Evolutionary conservation across 371 early-diverging fungal species (phyloP).

Genomic region (Coemansia sp.): DNA sequence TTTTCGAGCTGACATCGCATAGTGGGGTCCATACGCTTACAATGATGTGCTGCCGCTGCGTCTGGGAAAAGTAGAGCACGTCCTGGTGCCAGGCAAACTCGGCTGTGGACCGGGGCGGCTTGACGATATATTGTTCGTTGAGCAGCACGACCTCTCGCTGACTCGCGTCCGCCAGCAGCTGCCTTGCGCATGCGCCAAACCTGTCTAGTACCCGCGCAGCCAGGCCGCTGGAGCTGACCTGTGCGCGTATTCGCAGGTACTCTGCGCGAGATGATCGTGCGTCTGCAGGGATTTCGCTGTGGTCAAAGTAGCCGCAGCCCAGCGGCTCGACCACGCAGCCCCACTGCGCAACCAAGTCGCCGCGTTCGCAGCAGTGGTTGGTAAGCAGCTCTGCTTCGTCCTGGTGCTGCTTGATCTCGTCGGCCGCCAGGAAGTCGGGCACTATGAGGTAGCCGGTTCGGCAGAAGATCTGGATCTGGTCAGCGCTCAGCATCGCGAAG

Average conservation of each 20-base stretch:
- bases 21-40: conserved; percentile 62
- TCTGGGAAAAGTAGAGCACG: conserved; percentile 23
- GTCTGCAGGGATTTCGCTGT: conserved; percentile 13
- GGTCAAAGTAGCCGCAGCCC: conserved; percentile 55
- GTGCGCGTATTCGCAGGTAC: conserved; percentile 48
- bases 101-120: conserved; percentile 55
- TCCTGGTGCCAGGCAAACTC: conserved; percentile 62
- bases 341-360: conserved; percentile 54
- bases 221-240: conserved; percentile 17
- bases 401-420: conserved; percentile 45
- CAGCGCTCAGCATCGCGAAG: not conserved
- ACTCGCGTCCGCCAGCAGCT: conserved; percentile 29
- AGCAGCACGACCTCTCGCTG: conserved; percentile 25
- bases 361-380: conserved; percentile 56
- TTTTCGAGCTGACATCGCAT: conserved; percentile 48
- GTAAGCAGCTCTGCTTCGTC: conserved; percentile 56
- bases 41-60: conserved; percentile 36
- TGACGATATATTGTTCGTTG: conserved; percentile 65
- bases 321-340: conserved; percentile 62
- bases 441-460: conserved; percentile 28
- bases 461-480: conserved; percentile 29
- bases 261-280: conserved; percentile 33
- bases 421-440: conserved; percentile 23
- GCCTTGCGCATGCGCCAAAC: conserved; percentile 49
- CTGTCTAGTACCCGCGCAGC: conserved; percentile 41